Base-by-base conservation (phyloP, 192 early-diverging fungal species). In the Obelidium mucronatum region DNA sequence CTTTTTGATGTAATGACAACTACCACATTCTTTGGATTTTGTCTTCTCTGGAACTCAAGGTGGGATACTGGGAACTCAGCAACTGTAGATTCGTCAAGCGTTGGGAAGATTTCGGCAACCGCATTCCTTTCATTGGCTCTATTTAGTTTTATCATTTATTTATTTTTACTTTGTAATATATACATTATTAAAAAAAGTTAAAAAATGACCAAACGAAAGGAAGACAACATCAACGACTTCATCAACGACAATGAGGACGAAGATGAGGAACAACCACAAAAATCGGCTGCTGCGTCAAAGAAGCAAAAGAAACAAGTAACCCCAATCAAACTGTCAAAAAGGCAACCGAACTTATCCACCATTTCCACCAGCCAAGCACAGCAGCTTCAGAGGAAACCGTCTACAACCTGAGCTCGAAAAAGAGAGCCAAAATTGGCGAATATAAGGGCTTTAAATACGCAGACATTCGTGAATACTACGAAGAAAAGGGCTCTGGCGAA, bases 401-500 rank as follows among this genome's bases (percentile, higher is more conserved):
- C 22, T 33, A 51, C 66, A 26, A 51, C 28, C 66, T 67, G 40
- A 67, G 66, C 31, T 11, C 42, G 8, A 40, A 31, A 22, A 42
- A 51, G 15, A 13, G 44, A n/a, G 66, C 66, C 24, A 39, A 52
- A 51, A 15, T 48, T 8, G 8, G 17, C 22, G 66, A 67, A 39
- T 67, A 40, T 44, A 67, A 67, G 66, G 66, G 40, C 31, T 11
- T 26, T 44, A 42, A 51, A n/a, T 67, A 51, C 31, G 66, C 44
- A 22, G 44, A 67, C 30, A 42, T 67, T 51, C 66, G 66, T 4
- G 66, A 67, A 30, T 67, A 51, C 44, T 67, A 67, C 48, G 44
- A 67, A 39, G 66, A 67, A 15, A 67, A 67, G 66, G 66, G 44
- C 39, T 30, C 66, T 19, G 66, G 66, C 13, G 66, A 67, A 30